Percentiles rank a stretch among this genome's conserved stretches.
phyloP scores from a whole-genome alignment of 2,329 filamentous ascomycete species.

The Rutstroemia sp. region DNA sequence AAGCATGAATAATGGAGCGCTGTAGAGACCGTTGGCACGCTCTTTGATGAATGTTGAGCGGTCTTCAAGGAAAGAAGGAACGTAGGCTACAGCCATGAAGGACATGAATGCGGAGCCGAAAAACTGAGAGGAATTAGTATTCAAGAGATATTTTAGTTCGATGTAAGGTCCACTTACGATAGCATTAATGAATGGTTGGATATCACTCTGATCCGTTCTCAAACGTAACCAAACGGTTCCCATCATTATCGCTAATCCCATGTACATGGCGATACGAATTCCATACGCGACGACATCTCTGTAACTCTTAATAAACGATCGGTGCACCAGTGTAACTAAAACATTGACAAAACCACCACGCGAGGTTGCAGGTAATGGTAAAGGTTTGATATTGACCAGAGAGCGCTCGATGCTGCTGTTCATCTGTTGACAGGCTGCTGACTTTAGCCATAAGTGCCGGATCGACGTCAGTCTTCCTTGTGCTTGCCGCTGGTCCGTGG shows the following conservation, averaged over 20 bases:
- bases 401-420: constrained; percentile 23
- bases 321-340: constrained; percentile 61
- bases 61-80: constrained; percentile 78
- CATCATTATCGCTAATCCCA: constrained; percentile 75
- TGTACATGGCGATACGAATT: constrained; percentile 77
- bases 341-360: constrained; percentile 33
- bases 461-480: constrained; percentile 44
- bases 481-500: constrained; percentile 40
- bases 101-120: constrained; percentile 70
- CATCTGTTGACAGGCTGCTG: constrained; percentile 32
- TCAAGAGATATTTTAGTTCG: too few relatives aligned
- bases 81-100: constrained; percentile 79
- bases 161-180: constrained; percentile 40
- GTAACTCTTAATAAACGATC: constrained; percentile 76
- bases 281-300: constrained; percentile 79
- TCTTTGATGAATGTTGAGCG: constrained; percentile 67
- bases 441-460: constrained; percentile 48
- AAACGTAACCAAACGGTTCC: constrained; percentile 81
- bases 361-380: constrained; percentile 22
- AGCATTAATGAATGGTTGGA: constrained; percentile 76
- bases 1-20: constrained; percentile 62
- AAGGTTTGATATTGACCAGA: constrained; percentile 11
- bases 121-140: constrained; percentile 36
- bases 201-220: constrained; percentile 58
- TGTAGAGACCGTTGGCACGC: constrained; percentile 73